Percentiles rank a stretch among this genome's conserved stretches.
phyloP scores from a whole-genome alignment of 1,284 basidiomycete species.

The Coriolopsis trogii region DNA sequence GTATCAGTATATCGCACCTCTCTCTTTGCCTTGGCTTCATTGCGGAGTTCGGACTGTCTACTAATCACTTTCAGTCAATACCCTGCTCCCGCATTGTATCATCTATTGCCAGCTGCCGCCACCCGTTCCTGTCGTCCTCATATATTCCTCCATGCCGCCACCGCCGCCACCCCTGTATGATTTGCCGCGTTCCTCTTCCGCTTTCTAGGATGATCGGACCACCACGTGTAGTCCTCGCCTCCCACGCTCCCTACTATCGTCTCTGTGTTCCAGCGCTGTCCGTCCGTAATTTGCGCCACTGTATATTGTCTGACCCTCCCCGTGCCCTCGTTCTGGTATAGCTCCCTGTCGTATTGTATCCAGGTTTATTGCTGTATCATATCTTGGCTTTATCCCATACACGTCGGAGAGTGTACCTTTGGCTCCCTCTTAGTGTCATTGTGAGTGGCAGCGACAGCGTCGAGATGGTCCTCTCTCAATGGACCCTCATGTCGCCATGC shows the following conservation, averaged over 20 bases:
- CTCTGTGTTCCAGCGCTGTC: constrained; percentile 1
- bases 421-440: no score
- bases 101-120: no score
- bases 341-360: constrained; percentile 19
- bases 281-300: constrained; percentile 17
- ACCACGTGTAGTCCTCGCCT: constrained; percentile 5
- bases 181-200: no score
- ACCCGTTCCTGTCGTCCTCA: neutral
- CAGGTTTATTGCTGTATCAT: constrained; percentile 25
- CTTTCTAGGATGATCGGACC: constrained; percentile 11
- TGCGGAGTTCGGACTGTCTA: constrained; percentile 11
- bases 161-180: constrained; percentile 10
- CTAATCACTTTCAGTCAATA: constrained; percentile 15
- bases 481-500: no score
- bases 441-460: no score
- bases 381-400: constrained; percentile 6
- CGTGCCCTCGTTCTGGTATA: constrained; percentile 4
- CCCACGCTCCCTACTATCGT: constrained; percentile 20
- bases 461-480: no score
- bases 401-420: no score
- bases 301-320: constrained; percentile 18
- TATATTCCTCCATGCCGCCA: constrained; percentile 3
- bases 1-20: constrained; percentile 6
- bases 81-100: constrained; percentile 25
- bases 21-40: neutral